phyloP scores from a whole-genome alignment of 2,329 filamentous ascomycete genomes.

The Didymosphaeria variabile region DNA sequence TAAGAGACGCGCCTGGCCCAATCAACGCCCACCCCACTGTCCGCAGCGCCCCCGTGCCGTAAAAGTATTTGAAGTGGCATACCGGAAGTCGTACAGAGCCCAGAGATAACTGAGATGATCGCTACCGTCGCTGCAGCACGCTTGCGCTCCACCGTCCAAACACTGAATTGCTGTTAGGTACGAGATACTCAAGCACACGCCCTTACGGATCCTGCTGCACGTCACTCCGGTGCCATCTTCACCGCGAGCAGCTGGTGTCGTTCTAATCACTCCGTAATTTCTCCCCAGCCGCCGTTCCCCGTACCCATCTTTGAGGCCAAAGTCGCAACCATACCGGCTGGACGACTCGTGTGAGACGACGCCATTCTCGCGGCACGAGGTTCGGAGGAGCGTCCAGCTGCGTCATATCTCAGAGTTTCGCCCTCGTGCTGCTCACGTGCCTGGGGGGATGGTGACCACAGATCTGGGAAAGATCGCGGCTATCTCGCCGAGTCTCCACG shows the following conservation, averaged over 20 bases:
- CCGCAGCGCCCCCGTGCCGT: slow-evolving; percentile 38
- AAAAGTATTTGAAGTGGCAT: slow-evolving; percentile 42
- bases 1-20: slow-evolving; percentile 40
- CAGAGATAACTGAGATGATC: slow-evolving; percentile 29
- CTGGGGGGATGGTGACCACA: slow-evolving; percentile 3
- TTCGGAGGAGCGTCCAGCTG: not conserved
- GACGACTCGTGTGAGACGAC: not conserved
- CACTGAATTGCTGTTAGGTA: slow-evolving; percentile 50
- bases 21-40: slow-evolving; percentile 30
- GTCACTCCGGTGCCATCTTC: slow-evolving; percentile 5
- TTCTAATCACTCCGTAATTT: not conserved
- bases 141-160: slow-evolving; percentile 32
- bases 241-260: not conserved
- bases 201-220: slow-evolving; percentile 6
- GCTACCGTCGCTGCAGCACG: slow-evolving; percentile 27
- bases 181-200: slow-evolving; percentile 22
- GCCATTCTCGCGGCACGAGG: not conserved
- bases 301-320: not conserved
- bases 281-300: slow-evolving; percentile 3
- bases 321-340: not conserved
- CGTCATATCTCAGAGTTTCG: not conserved
- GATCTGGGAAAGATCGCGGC: slow-evolving; percentile 10
- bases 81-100: slow-evolving; percentile 24
- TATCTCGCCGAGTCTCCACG: slow-evolving; percentile 14
- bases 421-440: slow-evolving; percentile 9